Percentiles rank a stretch among this genome's conserved stretches.
Evolutionary conservation across 1,284 basidiomycete genomes (phyloP).

Genomic region (Flammula alnicola): DNA sequence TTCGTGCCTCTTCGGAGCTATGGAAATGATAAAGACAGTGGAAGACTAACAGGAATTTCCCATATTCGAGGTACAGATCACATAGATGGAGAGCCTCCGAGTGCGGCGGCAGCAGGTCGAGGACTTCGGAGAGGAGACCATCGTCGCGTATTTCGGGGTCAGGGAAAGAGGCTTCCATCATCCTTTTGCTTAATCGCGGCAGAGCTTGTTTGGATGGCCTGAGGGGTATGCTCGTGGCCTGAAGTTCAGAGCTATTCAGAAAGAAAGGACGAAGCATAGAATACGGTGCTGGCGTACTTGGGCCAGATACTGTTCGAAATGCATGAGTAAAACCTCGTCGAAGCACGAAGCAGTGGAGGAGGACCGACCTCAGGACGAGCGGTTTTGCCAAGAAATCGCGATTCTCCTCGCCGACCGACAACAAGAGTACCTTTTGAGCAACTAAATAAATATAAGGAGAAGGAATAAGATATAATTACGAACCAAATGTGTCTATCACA

Average conservation of each 20-base stretch:
- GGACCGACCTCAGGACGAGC: slow-evolving; percentile 59
- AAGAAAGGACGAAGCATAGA: background rate
- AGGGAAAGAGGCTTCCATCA: slow-evolving; percentile 42
- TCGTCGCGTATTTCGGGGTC: slow-evolving; percentile 14
- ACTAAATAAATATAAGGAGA: background rate
- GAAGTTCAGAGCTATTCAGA: slow-evolving; percentile 2
- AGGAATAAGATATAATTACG: slow-evolving; percentile 30
- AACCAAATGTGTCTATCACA: slow-evolving; percentile 58
- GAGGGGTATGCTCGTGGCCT: slow-evolving; percentile 10
- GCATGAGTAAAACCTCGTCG: slow-evolving; percentile 1
- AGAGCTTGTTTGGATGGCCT: background rate
- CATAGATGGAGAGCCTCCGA: slow-evolving; percentile 51
- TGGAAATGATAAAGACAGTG: background rate
- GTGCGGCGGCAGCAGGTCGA: slow-evolving; percentile 46
- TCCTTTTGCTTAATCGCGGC: slow-evolving; percentile 33
- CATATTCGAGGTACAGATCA: slow-evolving; percentile 57
- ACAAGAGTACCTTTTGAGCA: slow-evolving; percentile 27
- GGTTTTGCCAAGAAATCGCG: slow-evolving; percentile 65
- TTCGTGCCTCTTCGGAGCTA: background rate
- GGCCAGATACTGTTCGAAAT: slow-evolving; percentile 33
- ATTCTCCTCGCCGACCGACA: slow-evolving; percentile 57
- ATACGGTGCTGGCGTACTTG: slow-evolving; percentile 28
- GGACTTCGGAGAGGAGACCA: slow-evolving; percentile 52
- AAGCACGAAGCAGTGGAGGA: slow-evolving; percentile 4
- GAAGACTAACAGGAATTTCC: slow-evolving; percentile 56